phyloP scores from a whole-genome alignment of 2,329 filamentous ascomycete species.

The Venturia oleaginea region DNA sequence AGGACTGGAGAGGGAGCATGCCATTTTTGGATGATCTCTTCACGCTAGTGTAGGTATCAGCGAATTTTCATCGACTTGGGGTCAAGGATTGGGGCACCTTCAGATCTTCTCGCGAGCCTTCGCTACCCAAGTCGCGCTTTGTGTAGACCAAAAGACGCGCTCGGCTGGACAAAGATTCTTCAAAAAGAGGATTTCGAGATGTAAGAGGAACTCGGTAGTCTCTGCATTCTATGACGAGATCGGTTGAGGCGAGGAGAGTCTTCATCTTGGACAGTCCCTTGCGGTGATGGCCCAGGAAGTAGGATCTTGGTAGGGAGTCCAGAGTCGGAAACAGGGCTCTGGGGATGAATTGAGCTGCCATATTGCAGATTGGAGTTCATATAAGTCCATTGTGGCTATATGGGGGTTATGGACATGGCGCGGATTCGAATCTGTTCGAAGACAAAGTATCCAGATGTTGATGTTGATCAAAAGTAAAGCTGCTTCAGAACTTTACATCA shows the following conservation, averaged over 20 bases:
- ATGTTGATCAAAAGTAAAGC: not conserved
- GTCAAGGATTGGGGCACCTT: constrained; percentile 25
- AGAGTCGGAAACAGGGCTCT: constrained; percentile 65
- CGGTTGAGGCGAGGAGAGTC: constrained; percentile 66
- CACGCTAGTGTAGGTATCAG: constrained; percentile 27
- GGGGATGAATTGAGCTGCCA: constrained; percentile 54
- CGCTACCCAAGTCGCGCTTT: constrained; percentile 65
- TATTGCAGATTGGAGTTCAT: constrained; percentile 14
- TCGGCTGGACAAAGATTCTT: constrained; percentile 62
- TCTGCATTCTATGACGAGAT: constrained; percentile 87
- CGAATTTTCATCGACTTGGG: not conserved
- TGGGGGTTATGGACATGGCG: not conserved
- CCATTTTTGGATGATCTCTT: constrained; percentile 45
- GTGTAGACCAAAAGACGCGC: constrained; percentile 83
- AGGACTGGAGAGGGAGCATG: constrained; percentile 43
- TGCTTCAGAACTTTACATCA: not conserved
- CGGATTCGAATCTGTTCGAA: not conserved
- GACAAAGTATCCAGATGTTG: not conserved
- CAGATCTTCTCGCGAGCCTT: constrained; percentile 30
- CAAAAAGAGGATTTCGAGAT: constrained; percentile 82
- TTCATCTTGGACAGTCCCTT: constrained; percentile 77
- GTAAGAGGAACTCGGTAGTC: constrained; percentile 87
- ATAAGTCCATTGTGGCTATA: not conserved
- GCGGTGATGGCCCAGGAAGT: constrained; percentile 89
- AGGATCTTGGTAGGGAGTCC: constrained; percentile 71